phyloP scores from a whole-genome alignment of 371 early-diverging fungal species.

The Mortierella polycephala region DNA sequence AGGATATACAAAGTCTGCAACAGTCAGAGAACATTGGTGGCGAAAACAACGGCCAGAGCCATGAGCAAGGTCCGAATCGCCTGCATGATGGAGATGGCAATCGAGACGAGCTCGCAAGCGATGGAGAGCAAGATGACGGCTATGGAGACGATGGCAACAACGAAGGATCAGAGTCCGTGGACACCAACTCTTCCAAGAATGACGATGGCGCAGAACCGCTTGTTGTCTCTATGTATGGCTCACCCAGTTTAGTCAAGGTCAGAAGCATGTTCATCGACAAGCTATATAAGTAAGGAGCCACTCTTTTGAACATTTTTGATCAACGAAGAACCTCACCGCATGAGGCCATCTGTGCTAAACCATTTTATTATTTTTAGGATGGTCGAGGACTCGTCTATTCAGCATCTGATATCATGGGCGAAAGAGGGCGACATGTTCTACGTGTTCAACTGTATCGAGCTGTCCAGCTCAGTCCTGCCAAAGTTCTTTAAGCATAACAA shows the following conservation, averaged over 20 bases:
- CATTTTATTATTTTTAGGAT: slow-evolving; percentile 37
- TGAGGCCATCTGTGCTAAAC: too few relatives aligned
- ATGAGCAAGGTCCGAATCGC: background rate
- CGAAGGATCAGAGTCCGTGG: slow-evolving; percentile 43
- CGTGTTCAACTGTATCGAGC: slow-evolving; percentile 76
- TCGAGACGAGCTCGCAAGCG: slow-evolving; percentile 32
- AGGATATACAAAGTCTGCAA: slow-evolving; percentile 3
- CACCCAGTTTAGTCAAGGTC: slow-evolving; percentile 50
- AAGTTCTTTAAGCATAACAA: slow-evolving; percentile 90
- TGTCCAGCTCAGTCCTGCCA: slow-evolving; percentile 76
- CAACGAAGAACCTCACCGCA: too few relatives aligned
- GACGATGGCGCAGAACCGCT: slow-evolving; percentile 43
- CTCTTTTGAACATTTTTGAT: too few relatives aligned
- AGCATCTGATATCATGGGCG: slow-evolving; percentile 63
- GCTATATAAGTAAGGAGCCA: slow-evolving; percentile 51
- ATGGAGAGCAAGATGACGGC: slow-evolving; percentile 47
- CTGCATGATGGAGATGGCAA: slow-evolving; percentile 15
- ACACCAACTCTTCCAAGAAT: slow-evolving; percentile 50
- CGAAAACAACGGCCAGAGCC: background rate
- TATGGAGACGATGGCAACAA: slow-evolving; percentile 31
- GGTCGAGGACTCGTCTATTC: slow-evolving; percentile 59
- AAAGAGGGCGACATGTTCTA: slow-evolving; percentile 75
- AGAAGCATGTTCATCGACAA: slow-evolving; percentile 57
- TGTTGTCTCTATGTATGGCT: slow-evolving; percentile 44
- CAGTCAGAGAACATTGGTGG: slow-evolving; percentile 8